Base-by-base conservation (phyloP, 2,329 filamentous ascomycete species). In the Macrophomina phaseolina region DNA sequence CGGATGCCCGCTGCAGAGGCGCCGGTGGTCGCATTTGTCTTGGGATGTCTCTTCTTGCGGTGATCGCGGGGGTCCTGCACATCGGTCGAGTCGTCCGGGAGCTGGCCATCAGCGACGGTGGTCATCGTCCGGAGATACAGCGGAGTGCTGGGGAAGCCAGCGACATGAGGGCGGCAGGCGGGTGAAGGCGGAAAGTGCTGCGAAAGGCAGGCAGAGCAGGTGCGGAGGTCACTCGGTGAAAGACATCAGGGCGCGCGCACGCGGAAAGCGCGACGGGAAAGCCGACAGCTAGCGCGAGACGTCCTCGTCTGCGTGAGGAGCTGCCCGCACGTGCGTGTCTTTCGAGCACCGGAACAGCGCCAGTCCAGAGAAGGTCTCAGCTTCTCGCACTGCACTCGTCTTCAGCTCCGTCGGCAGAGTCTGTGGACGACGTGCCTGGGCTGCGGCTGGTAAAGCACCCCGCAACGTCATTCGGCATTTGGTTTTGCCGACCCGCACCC, bases 1-100 rank as follows among this genome's bases (percentile, higher is more conserved):
- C 94, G 90, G 69, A 93, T 91, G 48, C 92, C 88, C 28, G 93
- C 93, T 4, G 93, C 93, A 28, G 92, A 93, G n/a, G 92, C 91
- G 56, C 91, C 93, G 16, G 87, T 89, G 12, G 86, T 84, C 14
- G 87, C 85, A 83, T 87, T 86, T 67, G 82, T 85, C 70, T 86
- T 85, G 68, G 82, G 82, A 65, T 84, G 84, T 63, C 76, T 77
- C 36, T 72, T 72, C 64, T 16, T 67, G 58, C 51, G 45, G 58
- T 40, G 67, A 64, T 67, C 66, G 45, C n/a, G 51, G 14, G 64
- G 14, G 32, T 56, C 49, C 62, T 40, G 46, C 11, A 58, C 38
- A 42, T 67, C 65, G 51, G 36, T 16, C 18, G 49, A 52, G 63
- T 68, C 23, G 23, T 23, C 67, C 45, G 58, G 48, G 28, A 62